phyloP scores from a whole-genome alignment of 2,329 filamentous ascomycete genomes.

The Cylindrodendrum hubeiense region DNA sequence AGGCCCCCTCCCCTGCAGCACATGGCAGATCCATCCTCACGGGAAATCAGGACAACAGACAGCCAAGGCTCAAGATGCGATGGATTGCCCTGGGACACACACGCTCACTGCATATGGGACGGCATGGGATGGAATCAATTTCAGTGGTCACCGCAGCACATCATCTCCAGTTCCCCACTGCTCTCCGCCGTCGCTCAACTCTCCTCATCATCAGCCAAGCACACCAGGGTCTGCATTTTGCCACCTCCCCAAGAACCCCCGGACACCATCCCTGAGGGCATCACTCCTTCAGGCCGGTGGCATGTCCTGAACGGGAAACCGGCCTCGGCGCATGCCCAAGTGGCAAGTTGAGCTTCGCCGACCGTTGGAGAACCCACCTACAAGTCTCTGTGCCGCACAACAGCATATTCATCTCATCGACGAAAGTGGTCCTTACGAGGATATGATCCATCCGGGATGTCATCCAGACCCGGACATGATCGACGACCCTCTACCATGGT shows the following conservation, averaged over 20 bases:
- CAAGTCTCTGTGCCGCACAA: slow-evolving; percentile 15
- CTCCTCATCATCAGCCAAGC: slow-evolving; percentile 5
- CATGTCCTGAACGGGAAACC: slow-evolving; percentile 23
- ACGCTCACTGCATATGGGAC: slow-evolving; percentile 5
- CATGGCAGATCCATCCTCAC: slow-evolving; percentile 44
- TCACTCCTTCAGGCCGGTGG: slow-evolving; percentile 24
- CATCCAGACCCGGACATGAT: slow-evolving; percentile 19
- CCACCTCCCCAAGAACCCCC: not conserved
- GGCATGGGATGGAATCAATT: slow-evolving; percentile 18
- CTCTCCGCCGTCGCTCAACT: slow-evolving; percentile 20
- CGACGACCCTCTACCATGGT: slow-evolving; percentile 14
- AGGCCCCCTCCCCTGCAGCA: slow-evolving; percentile 39
- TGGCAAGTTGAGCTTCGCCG: slow-evolving; percentile 1
- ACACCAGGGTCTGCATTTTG: not conserved
- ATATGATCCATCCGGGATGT: slow-evolving; percentile 18
- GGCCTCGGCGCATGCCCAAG: slow-evolving; percentile 15
- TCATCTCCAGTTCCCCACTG: slow-evolving; percentile 13
- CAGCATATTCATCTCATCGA: slow-evolving; percentile 15
- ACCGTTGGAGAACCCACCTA: not conserved
- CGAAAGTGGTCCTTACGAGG: slow-evolving; percentile 11
- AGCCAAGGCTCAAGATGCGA: not conserved
- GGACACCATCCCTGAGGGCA: slow-evolving; percentile 17
- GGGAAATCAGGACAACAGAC: slow-evolving; percentile 24
- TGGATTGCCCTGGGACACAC: slow-evolving; percentile 12
- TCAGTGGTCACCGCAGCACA: slow-evolving; percentile 23